A percentile compares a stretch with the other conserved stretches of the same genome.
phyloP scores from a whole-genome alignment of 805 yeast species.

The Candida andamanensis region DNA sequence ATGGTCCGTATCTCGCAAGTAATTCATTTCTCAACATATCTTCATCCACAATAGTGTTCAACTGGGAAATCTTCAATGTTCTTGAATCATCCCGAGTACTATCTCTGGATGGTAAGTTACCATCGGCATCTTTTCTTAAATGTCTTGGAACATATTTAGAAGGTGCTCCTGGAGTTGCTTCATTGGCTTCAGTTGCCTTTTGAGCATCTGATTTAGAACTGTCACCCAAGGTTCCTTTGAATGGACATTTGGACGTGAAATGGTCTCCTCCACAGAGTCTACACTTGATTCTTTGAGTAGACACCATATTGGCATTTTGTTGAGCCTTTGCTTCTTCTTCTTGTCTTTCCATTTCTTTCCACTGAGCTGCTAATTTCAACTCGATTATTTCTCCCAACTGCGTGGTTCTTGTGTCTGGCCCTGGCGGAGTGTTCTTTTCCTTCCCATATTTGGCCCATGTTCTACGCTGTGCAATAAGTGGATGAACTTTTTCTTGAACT shows the following conservation, averaged over 20 bases:
- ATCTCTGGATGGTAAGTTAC: conserved; percentile 34
- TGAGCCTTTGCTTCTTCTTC: conserved; percentile 54
- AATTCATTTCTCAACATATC: conserved; percentile 70
- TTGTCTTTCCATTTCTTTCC: conserved; percentile 75
- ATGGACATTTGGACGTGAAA: conserved; percentile 93
- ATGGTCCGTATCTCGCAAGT: conserved; percentile 59
- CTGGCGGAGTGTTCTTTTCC: conserved; percentile 66
- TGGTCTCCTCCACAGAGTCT: conserved; percentile 93
- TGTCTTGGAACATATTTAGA: conserved; percentile 43
- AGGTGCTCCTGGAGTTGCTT: conserved; percentile 12
- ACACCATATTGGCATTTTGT: conserved; percentile 34
- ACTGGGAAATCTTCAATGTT: conserved; percentile 86
- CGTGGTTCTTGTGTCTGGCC: conserved; percentile 86
- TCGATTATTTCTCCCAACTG: conserved; percentile 81
- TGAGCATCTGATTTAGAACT: conserved; percentile 37
- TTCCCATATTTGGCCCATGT: conserved; percentile 86
- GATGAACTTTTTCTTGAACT: conserved; percentile 78
- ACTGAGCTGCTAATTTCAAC: conserved; percentile 65
- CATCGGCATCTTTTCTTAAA: conserved; percentile 40
- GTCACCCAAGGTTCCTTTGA: conserved; percentile 71
- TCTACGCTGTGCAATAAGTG: conserved; percentile 79
- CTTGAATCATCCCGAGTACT: conserved; percentile 72
- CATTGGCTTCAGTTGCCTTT: conserved; percentile 29
- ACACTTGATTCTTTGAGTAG: conserved; percentile 55
- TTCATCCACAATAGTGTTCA: conserved; percentile 82